Evolutionary conservation across 2,329 filamentous ascomycete species (phyloP), one percentile per base, ranked within the genome.

Genomic region (Myriosclerotinia duriaeana): DNA sequence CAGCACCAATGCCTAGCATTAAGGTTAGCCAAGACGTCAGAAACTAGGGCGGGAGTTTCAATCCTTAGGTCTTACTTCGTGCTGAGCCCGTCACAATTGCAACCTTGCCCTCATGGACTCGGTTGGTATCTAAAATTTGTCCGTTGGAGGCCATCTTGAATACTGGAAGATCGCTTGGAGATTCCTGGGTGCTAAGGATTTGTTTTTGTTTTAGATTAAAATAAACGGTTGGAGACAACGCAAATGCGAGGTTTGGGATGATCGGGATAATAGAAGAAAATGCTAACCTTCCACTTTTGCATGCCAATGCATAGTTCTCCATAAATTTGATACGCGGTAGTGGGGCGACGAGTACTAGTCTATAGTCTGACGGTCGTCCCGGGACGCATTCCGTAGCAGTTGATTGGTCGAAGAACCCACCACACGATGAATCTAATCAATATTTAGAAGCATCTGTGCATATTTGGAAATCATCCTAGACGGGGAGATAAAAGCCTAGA

Each of bases 1-100:
- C 80, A 63, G 78, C 77, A 56, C 91, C 91, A 73, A 94, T 93
- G 70, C 91, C 90, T 91, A 71, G n/a, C 60, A 53, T 66, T 62
- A 65, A 68, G 26, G 20, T 50, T 15, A 54, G 52, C 14, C 34
- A 38, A 38, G n/a, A 65, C 44, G 42, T 14, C 30, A 54, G 14
- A 50, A 44, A 46, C 38, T 36, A 44, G n/a, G 53, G 50, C 38
- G 12, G 62, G 52, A 20, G 42, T 34, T 53, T 42, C 22, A 34
- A 53, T 62, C 36, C 30, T 53, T 22, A 53, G 7, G 38, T 53
- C 46, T 6, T 81, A 91, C 90, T 89, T 80, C 91, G 81, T 66
- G 90, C 91, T 66, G 87, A 89, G 62, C 91, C 91, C 1, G 91
- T 94, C 62, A 93, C 83, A 71, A 94, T 87, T 66, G 85, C 90